phyloP scores from a whole-genome alignment of 1,284 basidiomycete genomes.

The Rhodotorula glutinis region DNA sequence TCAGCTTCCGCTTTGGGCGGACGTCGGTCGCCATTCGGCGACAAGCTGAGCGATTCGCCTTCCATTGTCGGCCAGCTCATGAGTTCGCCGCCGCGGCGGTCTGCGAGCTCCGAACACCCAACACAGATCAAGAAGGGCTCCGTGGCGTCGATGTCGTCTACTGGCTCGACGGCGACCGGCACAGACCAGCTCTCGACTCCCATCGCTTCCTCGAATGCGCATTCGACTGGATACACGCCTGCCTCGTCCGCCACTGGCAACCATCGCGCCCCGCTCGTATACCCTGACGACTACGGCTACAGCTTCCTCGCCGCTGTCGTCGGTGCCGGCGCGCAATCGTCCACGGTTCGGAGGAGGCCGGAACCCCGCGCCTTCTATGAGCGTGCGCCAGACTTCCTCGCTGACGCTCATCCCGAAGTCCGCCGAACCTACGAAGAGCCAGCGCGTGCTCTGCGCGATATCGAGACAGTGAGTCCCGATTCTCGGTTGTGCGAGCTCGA shows the following conservation, averaged over 20 bases:
- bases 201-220: conserved; percentile 47
- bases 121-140: conserved; percentile 34
- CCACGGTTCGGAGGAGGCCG: neutral
- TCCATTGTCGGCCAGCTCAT: conserved; percentile 32
- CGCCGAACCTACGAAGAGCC: neutral
- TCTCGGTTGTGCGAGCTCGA: neutral
- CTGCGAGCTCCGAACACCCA: conserved; percentile 3
- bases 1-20: conserved; percentile 17
- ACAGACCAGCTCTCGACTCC: conserved; percentile 44
- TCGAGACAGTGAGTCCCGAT: neutral
- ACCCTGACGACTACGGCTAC: conserved; percentile 78
- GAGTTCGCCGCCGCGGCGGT: neutral
- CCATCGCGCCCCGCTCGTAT: conserved; percentile 54
- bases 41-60: conserved; percentile 35
- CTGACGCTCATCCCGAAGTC: conserved; percentile 1
- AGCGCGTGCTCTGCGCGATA: neutral
- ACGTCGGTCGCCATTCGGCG: conserved; percentile 23
- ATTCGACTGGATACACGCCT: conserved; percentile 42
- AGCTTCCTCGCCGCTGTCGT: conserved; percentile 78
- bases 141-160: conserved; percentile 24
- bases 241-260: conserved; percentile 44
- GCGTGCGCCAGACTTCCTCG: neutral
- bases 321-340: conserved; percentile 46
- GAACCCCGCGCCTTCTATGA: neutral
- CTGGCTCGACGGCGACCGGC: conserved; percentile 23